These are phyloP conservation scores for Daldinia loculata DNA, from an alignment of 495 filamentous ascomycete species.

Conservation along the genomic window DNA sequence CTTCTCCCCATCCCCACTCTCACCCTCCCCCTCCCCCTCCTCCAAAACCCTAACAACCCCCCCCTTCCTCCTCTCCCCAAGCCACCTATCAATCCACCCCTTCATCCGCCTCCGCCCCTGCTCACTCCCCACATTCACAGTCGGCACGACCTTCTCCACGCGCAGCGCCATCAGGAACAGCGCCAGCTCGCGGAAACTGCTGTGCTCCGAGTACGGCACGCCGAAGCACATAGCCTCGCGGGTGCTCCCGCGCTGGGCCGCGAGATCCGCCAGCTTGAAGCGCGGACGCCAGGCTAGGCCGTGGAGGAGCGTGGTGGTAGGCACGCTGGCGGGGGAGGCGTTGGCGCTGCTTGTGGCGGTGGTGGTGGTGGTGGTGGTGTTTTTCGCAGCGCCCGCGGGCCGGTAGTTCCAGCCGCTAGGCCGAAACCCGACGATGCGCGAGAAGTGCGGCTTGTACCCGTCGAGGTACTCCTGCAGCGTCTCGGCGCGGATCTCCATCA, in stretches of 20 bases:
- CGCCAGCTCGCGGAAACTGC: slow-evolving; percentile 89
- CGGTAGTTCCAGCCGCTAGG: slow-evolving; percentile 57
- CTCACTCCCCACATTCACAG: slow-evolving; percentile 85
- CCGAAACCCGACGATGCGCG: slow-evolving; percentile 87
- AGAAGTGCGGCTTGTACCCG: slow-evolving; percentile 77
- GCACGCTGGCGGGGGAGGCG: slow-evolving; percentile 46
- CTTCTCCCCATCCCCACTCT: too few relatives aligned
- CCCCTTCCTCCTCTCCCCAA: slow-evolving; percentile 80
- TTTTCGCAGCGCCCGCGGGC: slow-evolving; percentile 43
- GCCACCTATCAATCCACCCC: slow-evolving; percentile 88
- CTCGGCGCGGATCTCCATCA: slow-evolving; percentile 89
- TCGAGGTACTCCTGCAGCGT: slow-evolving; percentile 89
- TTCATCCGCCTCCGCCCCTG: slow-evolving; percentile 80
- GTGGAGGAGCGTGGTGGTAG: slow-evolving; percentile 70
- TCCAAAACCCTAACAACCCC: slow-evolving; percentile 69
- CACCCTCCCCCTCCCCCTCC: slow-evolving; percentile 21
- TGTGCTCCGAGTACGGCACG: slow-evolving; percentile 95
- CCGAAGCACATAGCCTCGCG: slow-evolving; percentile 81
- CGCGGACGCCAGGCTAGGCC: slow-evolving; percentile 74
- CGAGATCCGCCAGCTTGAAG: slow-evolving; percentile 71
- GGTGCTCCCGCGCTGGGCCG: slow-evolving; percentile 80
- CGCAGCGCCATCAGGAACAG: slow-evolving; percentile 89
- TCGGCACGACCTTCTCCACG: slow-evolving; percentile 90
- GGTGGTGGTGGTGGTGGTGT: background rate
- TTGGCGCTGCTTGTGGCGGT: slow-evolving; percentile 41